Percentiles rank a stretch among this genome's conserved stretches.
These are phyloP conservation scores for Aspergillus pseudotamarii DNA, from an alignment of 2,329 filamentous ascomycete species.

Conservation along the genomic window DNA sequence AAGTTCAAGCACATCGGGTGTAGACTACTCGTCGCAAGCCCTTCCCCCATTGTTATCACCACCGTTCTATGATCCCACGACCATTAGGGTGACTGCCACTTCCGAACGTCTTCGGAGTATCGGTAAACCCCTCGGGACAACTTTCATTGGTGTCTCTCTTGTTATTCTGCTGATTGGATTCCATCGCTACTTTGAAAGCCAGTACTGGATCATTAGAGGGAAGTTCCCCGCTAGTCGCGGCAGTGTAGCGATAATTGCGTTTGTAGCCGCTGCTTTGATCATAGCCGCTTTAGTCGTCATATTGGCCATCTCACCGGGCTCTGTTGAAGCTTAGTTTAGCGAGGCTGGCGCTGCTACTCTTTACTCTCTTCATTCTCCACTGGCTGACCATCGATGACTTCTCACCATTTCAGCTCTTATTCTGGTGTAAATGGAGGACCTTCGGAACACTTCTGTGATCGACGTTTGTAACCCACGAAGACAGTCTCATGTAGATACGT, in stretches of 20 bases:
- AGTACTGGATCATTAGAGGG: constrained; percentile 68
- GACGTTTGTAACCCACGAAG: background rate
- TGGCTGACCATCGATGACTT: background rate
- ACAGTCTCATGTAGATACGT: background rate
- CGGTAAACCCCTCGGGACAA: constrained; percentile 65
- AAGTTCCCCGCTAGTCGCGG: constrained; percentile 68
- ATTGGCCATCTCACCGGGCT: constrained; percentile 54
- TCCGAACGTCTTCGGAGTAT: constrained; percentile 49
- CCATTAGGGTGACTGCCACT: constrained; percentile 20
- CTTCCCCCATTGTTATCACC: constrained; percentile 25
- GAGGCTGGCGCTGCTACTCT: background rate
- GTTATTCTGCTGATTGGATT: constrained; percentile 64
- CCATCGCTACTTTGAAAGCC: constrained; percentile 67
- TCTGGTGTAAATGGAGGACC: background rate
- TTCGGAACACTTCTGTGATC: background rate
- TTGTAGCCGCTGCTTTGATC: constrained; percentile 60
- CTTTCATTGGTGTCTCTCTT: constrained; percentile 64
- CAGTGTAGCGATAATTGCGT: constrained; percentile 61
- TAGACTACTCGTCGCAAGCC: constrained; percentile 18
- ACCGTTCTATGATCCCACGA: constrained; percentile 20
- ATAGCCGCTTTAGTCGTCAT: constrained; percentile 63
- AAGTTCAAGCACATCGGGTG: constrained; percentile 8
- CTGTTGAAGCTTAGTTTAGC: constrained; percentile 32
- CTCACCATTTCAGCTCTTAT: background rate
- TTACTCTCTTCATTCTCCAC: background rate